phyloP scores from a whole-genome alignment of 2,329 filamentous ascomycete species.

The Tolypocladium capitatum region DNA sequence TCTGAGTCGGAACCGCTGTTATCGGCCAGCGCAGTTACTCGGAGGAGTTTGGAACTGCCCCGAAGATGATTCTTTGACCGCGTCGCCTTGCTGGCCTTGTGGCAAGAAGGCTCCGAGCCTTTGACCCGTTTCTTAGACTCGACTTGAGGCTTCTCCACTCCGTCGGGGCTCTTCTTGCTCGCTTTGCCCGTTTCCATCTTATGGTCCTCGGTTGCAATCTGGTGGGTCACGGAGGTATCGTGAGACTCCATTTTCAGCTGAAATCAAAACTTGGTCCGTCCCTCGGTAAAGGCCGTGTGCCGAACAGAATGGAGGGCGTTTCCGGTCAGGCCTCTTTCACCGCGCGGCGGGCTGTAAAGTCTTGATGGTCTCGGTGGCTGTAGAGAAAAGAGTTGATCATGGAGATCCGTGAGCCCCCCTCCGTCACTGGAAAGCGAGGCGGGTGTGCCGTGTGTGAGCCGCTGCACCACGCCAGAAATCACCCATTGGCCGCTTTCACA shows the following conservation, averaged over 20 bases:
- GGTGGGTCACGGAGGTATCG: slow-evolving; percentile 2
- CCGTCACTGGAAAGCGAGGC: neutral
- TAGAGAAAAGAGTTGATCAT: neutral
- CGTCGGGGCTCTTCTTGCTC: neutral
- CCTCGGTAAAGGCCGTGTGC: too few species aligned
- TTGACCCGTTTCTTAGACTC: slow-evolving; percentile 3
- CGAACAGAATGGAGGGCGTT: too few species aligned
- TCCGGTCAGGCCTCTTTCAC: too few species aligned
- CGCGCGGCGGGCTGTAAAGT: neutral
- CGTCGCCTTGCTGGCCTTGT: neutral
- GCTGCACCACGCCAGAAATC: neutral
- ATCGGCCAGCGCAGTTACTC: neutral
- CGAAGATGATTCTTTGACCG: slow-evolving; percentile 7
- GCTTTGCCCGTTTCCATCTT: neutral
- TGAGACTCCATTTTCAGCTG: slow-evolving; percentile 8
- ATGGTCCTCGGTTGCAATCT: slow-evolving; percentile 2
- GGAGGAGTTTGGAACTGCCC: slow-evolving; percentile 5
- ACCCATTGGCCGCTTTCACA: neutral
- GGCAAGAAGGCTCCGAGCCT: neutral
- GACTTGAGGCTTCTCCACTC: slow-evolving; percentile 2
- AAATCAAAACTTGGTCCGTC: neutral
- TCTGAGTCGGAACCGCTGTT: slow-evolving; percentile 2
- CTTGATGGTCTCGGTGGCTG: neutral
- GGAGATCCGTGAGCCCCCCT: neutral
- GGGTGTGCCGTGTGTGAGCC: neutral